Conservation (phyloP, 306 rosid species). For the Macrotyloma uniflorum region DNA sequence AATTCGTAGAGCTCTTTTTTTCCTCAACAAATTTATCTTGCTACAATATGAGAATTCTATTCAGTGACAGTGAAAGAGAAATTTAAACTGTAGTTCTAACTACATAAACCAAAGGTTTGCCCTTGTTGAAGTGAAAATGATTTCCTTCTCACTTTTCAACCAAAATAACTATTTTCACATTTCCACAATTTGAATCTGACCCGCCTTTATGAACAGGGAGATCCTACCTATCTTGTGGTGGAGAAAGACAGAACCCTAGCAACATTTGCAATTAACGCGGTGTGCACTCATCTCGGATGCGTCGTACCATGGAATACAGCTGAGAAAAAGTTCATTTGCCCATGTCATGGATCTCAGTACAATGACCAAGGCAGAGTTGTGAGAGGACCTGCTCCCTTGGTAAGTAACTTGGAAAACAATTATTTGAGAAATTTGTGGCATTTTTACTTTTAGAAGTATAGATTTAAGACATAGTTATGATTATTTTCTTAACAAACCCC, state of each 20-base stretch:
- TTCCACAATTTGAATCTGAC: neutral
- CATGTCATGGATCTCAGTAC: constrained; percentile 99
- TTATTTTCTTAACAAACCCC: constrained; percentile 9
- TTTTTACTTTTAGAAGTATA: neutral
- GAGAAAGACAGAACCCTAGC: constrained; percentile 87
- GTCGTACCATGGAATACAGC: constrained; percentile 91
- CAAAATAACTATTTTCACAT: neutral
- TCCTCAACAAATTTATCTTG: neutral
- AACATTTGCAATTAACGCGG: constrained; percentile 89
- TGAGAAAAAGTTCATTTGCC: constrained; percentile 92
- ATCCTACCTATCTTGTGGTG: constrained; percentile 95
- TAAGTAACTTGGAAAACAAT: constrained; percentile 44
- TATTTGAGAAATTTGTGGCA: neutral
- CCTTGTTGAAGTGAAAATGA: constrained; percentile 6
- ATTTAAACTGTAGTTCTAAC: neutral
- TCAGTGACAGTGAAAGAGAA: neutral
- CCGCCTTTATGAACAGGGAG: constrained; percentile 57
- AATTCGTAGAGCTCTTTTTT: neutral
- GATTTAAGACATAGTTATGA: neutral
- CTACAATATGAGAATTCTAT: neutral
- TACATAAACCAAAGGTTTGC: neutral
- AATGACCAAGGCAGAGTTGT: constrained; percentile 91
- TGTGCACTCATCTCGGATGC: constrained; percentile 98
- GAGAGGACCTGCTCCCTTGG: constrained; percentile 99
- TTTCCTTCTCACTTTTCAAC: constrained; percentile 3